Evolutionary conservation across 352 stramenopile genomes (phyloP).

Genomic region (Pythium sukuiense): DNA sequence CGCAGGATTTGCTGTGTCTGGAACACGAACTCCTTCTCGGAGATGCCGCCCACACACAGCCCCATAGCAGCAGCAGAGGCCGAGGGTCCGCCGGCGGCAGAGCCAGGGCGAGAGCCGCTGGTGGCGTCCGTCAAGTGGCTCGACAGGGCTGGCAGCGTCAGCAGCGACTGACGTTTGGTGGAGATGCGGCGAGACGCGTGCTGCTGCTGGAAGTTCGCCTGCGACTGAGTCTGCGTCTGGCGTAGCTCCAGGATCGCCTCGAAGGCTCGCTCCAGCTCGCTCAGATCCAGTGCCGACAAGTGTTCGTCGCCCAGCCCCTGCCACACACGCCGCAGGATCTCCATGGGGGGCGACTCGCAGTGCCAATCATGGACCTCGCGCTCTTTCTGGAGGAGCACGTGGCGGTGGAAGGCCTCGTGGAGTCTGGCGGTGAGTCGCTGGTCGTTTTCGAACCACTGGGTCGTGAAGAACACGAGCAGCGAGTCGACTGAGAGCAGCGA

Average conservation of each 20-base stretch:
- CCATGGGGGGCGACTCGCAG: slow-evolving; percentile 30
- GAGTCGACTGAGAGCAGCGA: slow-evolving; percentile 38
- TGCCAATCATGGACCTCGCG: not conserved
- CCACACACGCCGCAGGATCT: slow-evolving; percentile 40
- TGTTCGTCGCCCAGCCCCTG: slow-evolving; percentile 36
- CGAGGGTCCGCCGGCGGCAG: slow-evolving; percentile 2
- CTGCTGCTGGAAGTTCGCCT: slow-evolving; percentile 11
- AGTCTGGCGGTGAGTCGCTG: slow-evolving; percentile 40
- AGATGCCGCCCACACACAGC: slow-evolving; percentile 42
- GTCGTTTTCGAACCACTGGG: slow-evolving; percentile 50
- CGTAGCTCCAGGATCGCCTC: slow-evolving; percentile 34
- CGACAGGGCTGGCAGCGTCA: not conserved
- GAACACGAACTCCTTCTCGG: slow-evolving; percentile 65
- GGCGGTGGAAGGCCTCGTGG: slow-evolving; percentile 46
- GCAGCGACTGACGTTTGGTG: slow-evolving; percentile 17
- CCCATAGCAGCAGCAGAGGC: slow-evolving; percentile 3
- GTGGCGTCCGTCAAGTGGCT: not conserved
- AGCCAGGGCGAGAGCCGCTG: slow-evolving; percentile 11
- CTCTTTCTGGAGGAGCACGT: slow-evolving; percentile 17
- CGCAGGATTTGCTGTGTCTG: slow-evolving; percentile 50
- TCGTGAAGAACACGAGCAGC: slow-evolving; percentile 49
- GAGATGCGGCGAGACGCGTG: slow-evolving; percentile 8
- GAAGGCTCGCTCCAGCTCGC: slow-evolving; percentile 44
- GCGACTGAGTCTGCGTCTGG: slow-evolving; percentile 2
- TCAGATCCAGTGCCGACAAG: slow-evolving; percentile 41